Conservation (phyloP, 1,284 basidiomycete genomes). For the Ceratobasidium sp. region DNA sequence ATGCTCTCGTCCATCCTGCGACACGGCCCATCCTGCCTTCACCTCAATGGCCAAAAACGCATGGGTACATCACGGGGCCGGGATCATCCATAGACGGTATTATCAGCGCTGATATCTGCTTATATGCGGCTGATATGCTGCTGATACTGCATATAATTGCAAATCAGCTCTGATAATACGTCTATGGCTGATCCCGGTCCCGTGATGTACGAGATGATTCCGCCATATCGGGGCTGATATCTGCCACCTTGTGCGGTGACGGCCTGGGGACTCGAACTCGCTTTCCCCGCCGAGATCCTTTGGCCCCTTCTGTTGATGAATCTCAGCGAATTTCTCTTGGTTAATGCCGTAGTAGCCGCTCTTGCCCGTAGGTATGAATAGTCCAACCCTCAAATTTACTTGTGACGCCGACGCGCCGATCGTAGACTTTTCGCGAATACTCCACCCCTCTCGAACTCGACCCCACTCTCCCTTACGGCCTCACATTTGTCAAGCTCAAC, state of each 20-base stretch:
- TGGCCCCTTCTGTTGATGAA: constrained; percentile 84
- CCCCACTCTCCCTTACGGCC: no score
- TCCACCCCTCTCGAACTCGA: constrained; percentile 57
- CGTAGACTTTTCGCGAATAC: constrained; percentile 71
- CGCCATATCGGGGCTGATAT: constrained; percentile 88
- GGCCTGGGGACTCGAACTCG: constrained; percentile 73
- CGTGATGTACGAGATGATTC: constrained; percentile 95
- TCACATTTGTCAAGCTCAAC: constrained; percentile 63
- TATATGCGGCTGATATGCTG: no score
- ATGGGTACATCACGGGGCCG: no score
- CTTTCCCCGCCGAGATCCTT: constrained; percentile 70
- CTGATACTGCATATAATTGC: no score
- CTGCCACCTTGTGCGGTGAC: constrained; percentile 80
- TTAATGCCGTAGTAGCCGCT: constrained; percentile 65
- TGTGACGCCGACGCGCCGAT: constrained; percentile 59
- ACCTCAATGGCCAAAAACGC: constrained; percentile 92
- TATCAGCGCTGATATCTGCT: no score
- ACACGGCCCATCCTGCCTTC: not conserved
- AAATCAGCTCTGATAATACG: no score
- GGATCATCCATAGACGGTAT: no score
- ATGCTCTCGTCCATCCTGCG: constrained; percentile 9
- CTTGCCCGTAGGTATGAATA: constrained; percentile 70
- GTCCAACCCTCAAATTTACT: not conserved
- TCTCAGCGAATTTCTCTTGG: constrained; percentile 75
- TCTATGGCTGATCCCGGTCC: no score